Evolutionary conservation across 1,139 yeast genomes (phyloP).

Genomic region (Magnusiomyces magnusii): DNA sequence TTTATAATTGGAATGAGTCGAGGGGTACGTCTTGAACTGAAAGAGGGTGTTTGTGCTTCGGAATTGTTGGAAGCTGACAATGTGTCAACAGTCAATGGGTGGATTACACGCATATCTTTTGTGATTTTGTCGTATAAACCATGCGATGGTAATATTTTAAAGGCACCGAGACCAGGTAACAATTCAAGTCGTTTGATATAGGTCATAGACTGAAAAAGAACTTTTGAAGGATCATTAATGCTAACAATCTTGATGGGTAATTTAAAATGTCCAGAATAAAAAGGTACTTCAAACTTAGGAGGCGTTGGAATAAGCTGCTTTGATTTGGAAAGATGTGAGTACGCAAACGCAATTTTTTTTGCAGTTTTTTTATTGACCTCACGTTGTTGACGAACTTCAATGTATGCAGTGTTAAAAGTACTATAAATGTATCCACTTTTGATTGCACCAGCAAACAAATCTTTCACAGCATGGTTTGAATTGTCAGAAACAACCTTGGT

Average conservation of each 20-base stretch:
- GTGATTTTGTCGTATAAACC: constrained; percentile 1
- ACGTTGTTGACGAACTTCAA: background rate
- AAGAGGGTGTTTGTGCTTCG: background rate
- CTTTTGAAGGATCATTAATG: background rate
- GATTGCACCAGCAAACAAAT: background rate
- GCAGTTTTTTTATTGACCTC: background rate
- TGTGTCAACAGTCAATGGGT: background rate
- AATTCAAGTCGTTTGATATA: background rate
- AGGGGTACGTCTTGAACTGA: background rate
- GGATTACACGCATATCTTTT: background rate
- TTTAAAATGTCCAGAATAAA: background rate
- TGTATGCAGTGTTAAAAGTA: background rate
- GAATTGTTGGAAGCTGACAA: background rate
- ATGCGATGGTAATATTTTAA: background rate
- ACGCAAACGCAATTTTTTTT: background rate
- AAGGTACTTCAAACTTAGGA: background rate
- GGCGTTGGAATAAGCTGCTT: background rate
- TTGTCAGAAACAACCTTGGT: background rate
- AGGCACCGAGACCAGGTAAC: background rate
- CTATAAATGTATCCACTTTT: background rate
- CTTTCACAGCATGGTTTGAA: background rate
- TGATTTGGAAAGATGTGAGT: background rate
- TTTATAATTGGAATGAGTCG: background rate
- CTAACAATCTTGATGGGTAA: background rate
- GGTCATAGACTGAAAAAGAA: background rate